Percentiles rank a stretch among this genome's conserved stretches.
Conservation (phyloP, 1,139 yeast genomes). For the Zygosaccharomyces pseudobailii region DNA sequence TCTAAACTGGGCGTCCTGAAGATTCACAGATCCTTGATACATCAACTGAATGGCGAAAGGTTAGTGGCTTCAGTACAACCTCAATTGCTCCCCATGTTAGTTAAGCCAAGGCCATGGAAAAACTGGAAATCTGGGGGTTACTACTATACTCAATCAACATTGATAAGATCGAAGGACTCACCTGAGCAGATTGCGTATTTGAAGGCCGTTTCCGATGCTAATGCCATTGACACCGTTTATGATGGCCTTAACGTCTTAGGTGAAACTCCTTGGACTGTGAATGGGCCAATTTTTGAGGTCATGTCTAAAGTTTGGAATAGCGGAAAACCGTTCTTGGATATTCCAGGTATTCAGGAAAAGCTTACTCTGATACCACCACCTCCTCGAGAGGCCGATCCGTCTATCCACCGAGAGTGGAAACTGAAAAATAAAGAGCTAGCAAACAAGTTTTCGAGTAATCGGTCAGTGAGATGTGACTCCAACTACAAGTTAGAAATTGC, state of each 20-base stretch:
- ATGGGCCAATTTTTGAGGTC: constrained; percentile 61
- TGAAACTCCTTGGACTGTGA: constrained; percentile 88
- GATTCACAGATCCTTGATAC: constrained; percentile 64
- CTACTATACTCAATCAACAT: constrained; percentile 52
- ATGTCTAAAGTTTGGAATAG: constrained; percentile 82
- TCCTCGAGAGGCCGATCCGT: constrained; percentile 65
- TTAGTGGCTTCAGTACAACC: constrained; percentile 72
- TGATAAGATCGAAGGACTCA: constrained; percentile 77
- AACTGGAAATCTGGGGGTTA: constrained; percentile 82
- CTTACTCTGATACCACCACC: constrained; percentile 63
- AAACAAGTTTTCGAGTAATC: constrained; percentile 58
- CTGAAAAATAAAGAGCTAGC: constrained; percentile 52
- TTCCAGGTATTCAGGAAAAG: constrained; percentile 58
- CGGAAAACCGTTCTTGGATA: constrained; percentile 73
- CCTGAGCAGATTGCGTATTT: constrained; percentile 89
- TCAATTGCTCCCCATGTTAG: constrained; percentile 88
- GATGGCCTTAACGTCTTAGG: constrained; percentile 88
- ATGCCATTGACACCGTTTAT: constrained; percentile 60
- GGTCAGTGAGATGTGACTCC: constrained; percentile 89
- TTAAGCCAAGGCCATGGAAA: constrained; percentile 84
- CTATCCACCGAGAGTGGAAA: constrained; percentile 63
- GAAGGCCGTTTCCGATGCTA: constrained; percentile 72
- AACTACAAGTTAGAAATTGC: constrained; percentile 94
- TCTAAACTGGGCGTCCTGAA: constrained; percentile 77
- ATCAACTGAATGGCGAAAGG: constrained; percentile 63